phyloP scores from a whole-genome alignment of 2,329 filamentous ascomycete species.

The Aspergillus sp. region DNA sequence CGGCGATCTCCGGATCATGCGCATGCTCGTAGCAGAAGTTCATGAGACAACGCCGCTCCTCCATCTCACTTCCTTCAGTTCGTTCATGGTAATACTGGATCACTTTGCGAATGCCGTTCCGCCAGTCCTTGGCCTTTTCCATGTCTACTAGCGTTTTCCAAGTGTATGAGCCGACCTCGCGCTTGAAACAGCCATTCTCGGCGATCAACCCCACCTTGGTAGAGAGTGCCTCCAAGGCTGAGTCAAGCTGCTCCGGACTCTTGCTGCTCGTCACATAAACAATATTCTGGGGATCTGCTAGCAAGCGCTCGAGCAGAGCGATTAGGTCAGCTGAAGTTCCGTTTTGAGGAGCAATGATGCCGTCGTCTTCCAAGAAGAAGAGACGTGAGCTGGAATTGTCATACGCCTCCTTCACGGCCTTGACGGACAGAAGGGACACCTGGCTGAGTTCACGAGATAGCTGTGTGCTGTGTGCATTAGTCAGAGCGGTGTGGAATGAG shows the following conservation, averaged over 20 bases:
- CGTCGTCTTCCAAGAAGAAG: slow-evolving; percentile 89
- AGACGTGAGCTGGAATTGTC: slow-evolving; percentile 64
- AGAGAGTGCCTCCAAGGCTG: slow-evolving; percentile 71
- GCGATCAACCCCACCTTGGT: slow-evolving; percentile 77
- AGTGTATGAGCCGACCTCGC: slow-evolving; percentile 61
- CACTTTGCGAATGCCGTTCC: slow-evolving; percentile 76
- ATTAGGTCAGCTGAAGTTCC: slow-evolving; percentile 74
- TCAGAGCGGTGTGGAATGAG: slow-evolving; percentile 67
- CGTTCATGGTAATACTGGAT: slow-evolving; percentile 86
- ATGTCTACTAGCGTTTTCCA: slow-evolving; percentile 78
- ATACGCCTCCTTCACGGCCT: slow-evolving; percentile 65
- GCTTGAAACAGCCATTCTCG: slow-evolving; percentile 89
- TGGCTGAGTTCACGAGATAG: slow-evolving; percentile 75
- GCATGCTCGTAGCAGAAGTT: slow-evolving; percentile 84
- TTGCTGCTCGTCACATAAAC: slow-evolving; percentile 90
- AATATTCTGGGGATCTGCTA: slow-evolving; percentile 74
- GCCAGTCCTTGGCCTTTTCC: slow-evolving; percentile 72
- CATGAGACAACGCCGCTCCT: slow-evolving; percentile 82
- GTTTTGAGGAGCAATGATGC: slow-evolving; percentile 74
- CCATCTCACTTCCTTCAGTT: slow-evolving; percentile 79
- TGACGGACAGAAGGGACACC: slow-evolving; percentile 75
- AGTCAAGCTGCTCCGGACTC: slow-evolving; percentile 79
- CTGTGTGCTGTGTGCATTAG: slow-evolving; percentile 76
- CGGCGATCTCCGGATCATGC: slow-evolving; percentile 71
- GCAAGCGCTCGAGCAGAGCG: slow-evolving; percentile 73